phyloP scores from a whole-genome alignment of 2,329 filamentous ascomycete species.

The Pseudogymnoascus sp. region DNA sequence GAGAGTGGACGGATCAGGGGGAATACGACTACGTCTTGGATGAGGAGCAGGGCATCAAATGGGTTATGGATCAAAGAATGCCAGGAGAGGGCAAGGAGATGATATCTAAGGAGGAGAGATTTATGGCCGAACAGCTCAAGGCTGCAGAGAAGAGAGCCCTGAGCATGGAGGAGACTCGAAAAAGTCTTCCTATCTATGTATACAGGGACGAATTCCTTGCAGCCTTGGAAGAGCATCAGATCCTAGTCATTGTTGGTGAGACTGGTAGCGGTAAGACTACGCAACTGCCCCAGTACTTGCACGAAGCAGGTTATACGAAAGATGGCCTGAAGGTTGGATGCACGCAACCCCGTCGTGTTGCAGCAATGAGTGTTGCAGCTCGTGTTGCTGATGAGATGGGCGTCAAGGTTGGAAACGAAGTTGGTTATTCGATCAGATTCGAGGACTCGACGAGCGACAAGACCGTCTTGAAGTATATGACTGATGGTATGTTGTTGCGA shows the following conservation, averaged over 20 bases:
- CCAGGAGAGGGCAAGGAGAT: slow-evolving; percentile 64
- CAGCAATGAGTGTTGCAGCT: slow-evolving; percentile 94
- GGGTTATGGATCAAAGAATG: slow-evolving; percentile 66
- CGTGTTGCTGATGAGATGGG: slow-evolving; percentile 94
- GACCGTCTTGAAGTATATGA: slow-evolving; percentile 92
- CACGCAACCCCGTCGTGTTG: slow-evolving; percentile 90
- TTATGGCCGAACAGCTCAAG: slow-evolving; percentile 73
- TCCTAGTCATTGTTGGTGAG: slow-evolving; percentile 87
- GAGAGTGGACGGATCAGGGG: slow-evolving; percentile 68
- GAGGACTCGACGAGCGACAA: slow-evolving; percentile 89
- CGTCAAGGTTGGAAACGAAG: slow-evolving; percentile 81
- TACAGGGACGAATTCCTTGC: slow-evolving; percentile 79
- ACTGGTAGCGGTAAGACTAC: slow-evolving; percentile 96
- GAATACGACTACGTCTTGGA: slow-evolving; percentile 94
- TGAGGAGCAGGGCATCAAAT: slow-evolving; percentile 79
- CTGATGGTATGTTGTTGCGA: slow-evolving; percentile 87
- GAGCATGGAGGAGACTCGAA: slow-evolving; percentile 84
- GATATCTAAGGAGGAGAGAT: slow-evolving; percentile 70
- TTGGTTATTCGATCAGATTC: slow-evolving; percentile 92
- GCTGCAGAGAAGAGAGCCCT: slow-evolving; percentile 82
- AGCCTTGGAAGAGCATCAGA: slow-evolving; percentile 79
- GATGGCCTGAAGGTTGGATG: slow-evolving; percentile 79
- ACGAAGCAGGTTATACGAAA: slow-evolving; percentile 85
- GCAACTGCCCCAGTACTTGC: slow-evolving; percentile 86
- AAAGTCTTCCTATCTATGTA: slow-evolving; percentile 81